phyloP scores from a whole-genome alignment of 2,329 filamentous ascomycete species.

The Pseudonectria buxi region DNA sequence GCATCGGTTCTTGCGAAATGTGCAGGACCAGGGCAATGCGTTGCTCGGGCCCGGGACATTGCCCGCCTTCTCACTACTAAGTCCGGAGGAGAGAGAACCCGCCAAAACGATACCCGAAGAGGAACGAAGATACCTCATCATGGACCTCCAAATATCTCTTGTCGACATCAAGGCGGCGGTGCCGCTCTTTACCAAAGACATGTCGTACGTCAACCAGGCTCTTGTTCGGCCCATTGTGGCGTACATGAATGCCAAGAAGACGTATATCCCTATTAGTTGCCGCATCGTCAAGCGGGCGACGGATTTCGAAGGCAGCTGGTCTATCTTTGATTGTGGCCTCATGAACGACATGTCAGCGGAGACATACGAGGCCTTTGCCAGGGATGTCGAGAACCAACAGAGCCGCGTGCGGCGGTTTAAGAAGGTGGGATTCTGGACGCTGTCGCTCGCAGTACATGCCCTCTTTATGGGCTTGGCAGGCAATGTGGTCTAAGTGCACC shows the following conservation, averaged over 20 bases:
- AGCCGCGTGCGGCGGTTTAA: slow-evolving; percentile 80
- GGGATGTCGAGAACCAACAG: slow-evolving; percentile 84
- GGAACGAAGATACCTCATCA: slow-evolving; percentile 75
- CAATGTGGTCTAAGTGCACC: slow-evolving; percentile 49
- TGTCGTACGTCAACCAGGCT: slow-evolving; percentile 94
- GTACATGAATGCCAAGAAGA: slow-evolving; percentile 92
- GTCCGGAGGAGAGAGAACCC: slow-evolving; percentile 3
- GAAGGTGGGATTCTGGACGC: slow-evolving; percentile 94
- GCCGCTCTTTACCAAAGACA: slow-evolving; percentile 82
- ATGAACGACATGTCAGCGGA: slow-evolving; percentile 92
- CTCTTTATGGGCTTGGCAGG: slow-evolving; percentile 93
- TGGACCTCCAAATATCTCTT: slow-evolving; percentile 90
- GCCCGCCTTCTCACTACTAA: slow-evolving; percentile 17
- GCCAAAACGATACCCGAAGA: slow-evolving; percentile 33
- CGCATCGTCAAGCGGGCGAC: slow-evolving; percentile 81
- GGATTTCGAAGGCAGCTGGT: slow-evolving; percentile 96
- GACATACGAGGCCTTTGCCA: slow-evolving; percentile 90
- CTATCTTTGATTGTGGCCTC: slow-evolving; percentile 83
- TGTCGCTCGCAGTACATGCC: slow-evolving; percentile 86
- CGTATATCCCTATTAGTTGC: slow-evolving; percentile 92
- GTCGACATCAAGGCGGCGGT: slow-evolving; percentile 93
- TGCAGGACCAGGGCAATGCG: slow-evolving; percentile 21
- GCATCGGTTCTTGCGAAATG: slow-evolving; percentile 53
- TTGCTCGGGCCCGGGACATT: slow-evolving; percentile 28
- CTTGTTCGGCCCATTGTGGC: slow-evolving; percentile 93